Base-by-base conservation (phyloP, 2,329 filamentous ascomycete species). In the Exophiala bonariae region DNA sequence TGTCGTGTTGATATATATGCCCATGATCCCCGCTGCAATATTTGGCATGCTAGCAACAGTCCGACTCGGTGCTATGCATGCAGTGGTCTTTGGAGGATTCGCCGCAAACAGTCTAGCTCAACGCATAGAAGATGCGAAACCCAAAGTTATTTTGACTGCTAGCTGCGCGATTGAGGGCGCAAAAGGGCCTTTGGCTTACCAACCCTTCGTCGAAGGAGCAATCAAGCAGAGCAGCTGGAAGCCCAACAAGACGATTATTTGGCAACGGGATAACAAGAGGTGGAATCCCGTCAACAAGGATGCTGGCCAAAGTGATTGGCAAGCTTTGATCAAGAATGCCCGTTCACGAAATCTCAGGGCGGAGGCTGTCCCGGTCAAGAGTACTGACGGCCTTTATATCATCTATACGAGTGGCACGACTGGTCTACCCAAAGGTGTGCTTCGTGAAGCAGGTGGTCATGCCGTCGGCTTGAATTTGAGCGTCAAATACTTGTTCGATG, bases 71-170 rank as follows among this genome's bases (percentile, higher is more conserved):
- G 92, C 90, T 13, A 82, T 96, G 42, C 92, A 97, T 64, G 84
- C 88, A 3, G 89, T 95, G 3, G 92, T 97, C 3, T 96, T 96
- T 67, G 92, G 92, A 33, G 91, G 92, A 0, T 97, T 97, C 64
- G 89, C 89, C 0, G 77, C 90, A 0, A 75, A 78, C 8, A 87
- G 90, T 3, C 76, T 96, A 35, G 89, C 90, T 1, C 91, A 96
- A 69, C 80, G 91, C 19, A 95, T 97, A 56, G 89, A 95, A 41
- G 86, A 87, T 0, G 89, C 86, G 6, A 79, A 79, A 26, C 89
- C 91, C 6, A 80, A 80, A 7, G 83, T 80, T 8, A 82, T 96
- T 39, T 79, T 96, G 64, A 96, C 91, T 0, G 90, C 91, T 1
- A 95, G 89, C 7, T 96, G 91, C 66, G 91, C 91, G 26, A 91